Evolutionary conservation across 2,329 filamentous ascomycete genomes (phyloP), one percentile per base, ranked within the genome.

Genomic region (Mariannaea elegans): DNA sequence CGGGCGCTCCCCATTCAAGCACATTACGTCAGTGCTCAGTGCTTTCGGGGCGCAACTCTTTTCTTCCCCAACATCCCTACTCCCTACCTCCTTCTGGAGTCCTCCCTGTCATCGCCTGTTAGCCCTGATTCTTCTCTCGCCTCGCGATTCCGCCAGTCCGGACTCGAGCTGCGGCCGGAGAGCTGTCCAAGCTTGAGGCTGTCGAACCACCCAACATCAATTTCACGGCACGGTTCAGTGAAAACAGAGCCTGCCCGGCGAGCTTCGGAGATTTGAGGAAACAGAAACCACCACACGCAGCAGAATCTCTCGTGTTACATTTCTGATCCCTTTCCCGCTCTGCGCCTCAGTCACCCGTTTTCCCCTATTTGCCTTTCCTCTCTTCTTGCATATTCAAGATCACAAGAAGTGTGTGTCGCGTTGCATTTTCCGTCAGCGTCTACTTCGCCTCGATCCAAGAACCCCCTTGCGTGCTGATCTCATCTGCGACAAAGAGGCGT

Each of bases 401-500:
- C 42, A 24, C 16, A 53, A 32, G 34, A 13, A 34, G 53, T 56
- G 56, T 39, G 46, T 24, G 47, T 65, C 58, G 32, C 31, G 36
- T 51, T 46, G 48, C 52, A 54, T 47, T 53, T 57, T 54, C 36
- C 14, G 56, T 50, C 52, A 61, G 38, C 59, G 38, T 52, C 59
- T 61, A 57, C 54, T 27, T 45, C 41, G 56, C 49, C 29, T 44
- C 50, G 36, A 48, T 27, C 50, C 42, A 34, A 45, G 31, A n/a
- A 53, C 19, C 49, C 56, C 56, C 38, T 52, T 49, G 36, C 29
- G 32, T 24, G 38, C 66, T 67, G 66, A 69, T 61, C 53, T 55
- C 48, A 68, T 67, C 67, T 69, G 67, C 67, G 67, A 69, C 67
- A 69, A 70, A 65, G 67, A 69, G 67, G 67, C 67, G 67, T 65